Conservation (phyloP, 1,284 basidiomycete genomes). For the Trametes pubescens region DNA sequence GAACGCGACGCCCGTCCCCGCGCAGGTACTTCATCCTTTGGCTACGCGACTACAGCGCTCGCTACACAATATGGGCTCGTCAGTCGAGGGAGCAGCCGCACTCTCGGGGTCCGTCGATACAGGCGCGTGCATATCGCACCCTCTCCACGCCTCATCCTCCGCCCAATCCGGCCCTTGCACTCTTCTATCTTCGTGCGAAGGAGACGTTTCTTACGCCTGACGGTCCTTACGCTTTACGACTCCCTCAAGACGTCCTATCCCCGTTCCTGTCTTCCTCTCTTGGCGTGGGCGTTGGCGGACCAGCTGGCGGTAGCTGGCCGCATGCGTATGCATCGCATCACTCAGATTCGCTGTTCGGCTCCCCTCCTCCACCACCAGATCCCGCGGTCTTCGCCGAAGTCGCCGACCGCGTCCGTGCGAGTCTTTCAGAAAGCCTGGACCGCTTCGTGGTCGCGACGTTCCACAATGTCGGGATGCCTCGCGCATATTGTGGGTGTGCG, state of each 20-base stretch:
- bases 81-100: constrained; percentile 47
- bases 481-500: constrained; percentile 73
- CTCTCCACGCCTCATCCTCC: constrained; percentile 30
- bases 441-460: constrained; percentile 74
- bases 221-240: constrained; percentile 73
- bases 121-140: constrained; percentile 44
- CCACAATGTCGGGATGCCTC: constrained; percentile 77
- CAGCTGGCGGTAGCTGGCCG: constrained; percentile 17
- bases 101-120: constrained; percentile 23
- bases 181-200: constrained; percentile 79
- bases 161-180: constrained; percentile 56
- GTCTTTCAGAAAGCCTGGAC: constrained; percentile 70
- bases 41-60: constrained; percentile 70
- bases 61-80: constrained; percentile 66
- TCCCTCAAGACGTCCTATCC: constrained; percentile 69
- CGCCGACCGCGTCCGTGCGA: constrained; percentile 60
- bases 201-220: constrained; percentile 78
- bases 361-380: constrained; percentile 49
- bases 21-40: constrained; percentile 77
- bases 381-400: constrained; percentile 69
- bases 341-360: constrained; percentile 20
- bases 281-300: constrained; percentile 22
- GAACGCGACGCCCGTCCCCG: constrained; percentile 12
- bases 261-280: constrained; percentile 56
- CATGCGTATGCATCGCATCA: constrained; percentile 13